These are phyloP conservation scores for Lolium rigidum DNA, from an alignment of 176 grass and related monocot genomes.

Conservation along the genomic window DNA sequence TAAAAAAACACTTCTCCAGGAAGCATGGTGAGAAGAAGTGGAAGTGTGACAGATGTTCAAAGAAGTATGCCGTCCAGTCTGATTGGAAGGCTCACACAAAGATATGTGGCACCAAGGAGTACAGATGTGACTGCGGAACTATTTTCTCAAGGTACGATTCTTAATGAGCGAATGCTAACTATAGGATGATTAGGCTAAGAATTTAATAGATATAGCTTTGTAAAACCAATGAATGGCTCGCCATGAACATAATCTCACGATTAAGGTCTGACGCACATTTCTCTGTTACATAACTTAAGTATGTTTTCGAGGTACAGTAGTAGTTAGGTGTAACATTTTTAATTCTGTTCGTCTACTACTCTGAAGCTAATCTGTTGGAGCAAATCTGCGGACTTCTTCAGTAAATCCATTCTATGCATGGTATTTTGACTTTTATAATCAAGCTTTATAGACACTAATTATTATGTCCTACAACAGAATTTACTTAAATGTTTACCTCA, in stretches of 20 bases:
- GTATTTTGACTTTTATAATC: no score
- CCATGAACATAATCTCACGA: neutral
- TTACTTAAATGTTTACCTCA: neutral
- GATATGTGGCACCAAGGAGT: conserved; percentile 71
- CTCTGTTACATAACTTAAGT: neutral
- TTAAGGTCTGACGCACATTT: conserved; percentile 16
- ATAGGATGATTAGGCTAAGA: conserved; percentile 2
- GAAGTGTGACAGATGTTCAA: conserved; percentile 75
- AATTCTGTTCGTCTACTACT: neutral
- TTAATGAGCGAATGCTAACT: neutral
- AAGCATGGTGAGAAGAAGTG: conserved; percentile 84
- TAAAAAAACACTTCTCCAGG: conserved; percentile 72
- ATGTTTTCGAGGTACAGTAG: neutral
- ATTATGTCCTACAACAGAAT: neutral
- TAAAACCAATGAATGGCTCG: neutral
- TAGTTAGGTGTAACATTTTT: neutral
- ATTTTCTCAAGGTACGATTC: conserved; percentile 67
- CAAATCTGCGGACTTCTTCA: no score
- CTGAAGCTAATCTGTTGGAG: neutral
- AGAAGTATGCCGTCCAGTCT: conserved; percentile 75
- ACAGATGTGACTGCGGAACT: conserved; percentile 70
- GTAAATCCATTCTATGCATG: no score
- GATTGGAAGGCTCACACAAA: conserved; percentile 82
- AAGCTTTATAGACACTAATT: no score
- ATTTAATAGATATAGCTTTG: neutral